Base-by-base conservation (phyloP, 192 early-diverging fungal genomes). In the Geosiphon pyriformis region DNA sequence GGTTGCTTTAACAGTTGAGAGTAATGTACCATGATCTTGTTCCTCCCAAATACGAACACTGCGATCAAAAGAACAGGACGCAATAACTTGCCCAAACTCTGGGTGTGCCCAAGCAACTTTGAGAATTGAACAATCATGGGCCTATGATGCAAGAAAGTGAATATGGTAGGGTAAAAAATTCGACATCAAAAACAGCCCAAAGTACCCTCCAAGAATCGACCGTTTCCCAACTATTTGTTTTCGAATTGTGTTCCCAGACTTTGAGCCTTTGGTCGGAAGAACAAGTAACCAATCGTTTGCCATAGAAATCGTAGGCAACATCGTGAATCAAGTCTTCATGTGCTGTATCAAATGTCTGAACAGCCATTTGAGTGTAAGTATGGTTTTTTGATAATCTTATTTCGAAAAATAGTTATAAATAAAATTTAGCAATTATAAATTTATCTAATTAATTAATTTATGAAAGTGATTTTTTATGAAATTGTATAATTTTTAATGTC, bases 251-350 rank as follows among this genome's bases (percentile, higher is more conserved):
- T 72, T 95, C 93, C 93, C 93, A 96, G 25, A 98, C 87, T 82
- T 98, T 98, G 71, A 98, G 80, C 62, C 86, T 85, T 61, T 91
- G 90, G 74, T 98, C 96, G 4, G 94, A 95, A 4, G 93, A 92
- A 48, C 91, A 92, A 2, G 94, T 95, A 69, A 68, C 76, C 25
- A 96, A 79, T 65, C 94, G 75, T 61, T 89, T 92, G 25, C 96
- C 96, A 77, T 96, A 96, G 73, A 85, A 93, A 77, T 96, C 90
- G 72, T 93, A 96, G 1, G 84, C 78, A 27, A 98, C 76, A 71
- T 94, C 92, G 74, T 95, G 94, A 57, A 98, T 91, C 60, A 98
- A 83, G 80, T 98, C 96, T 49, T 95, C 91, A 77, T 94, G 92
- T 47, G 74, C 80, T 20, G 89, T 82, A 46, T 90, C 82, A 70